These are phyloP conservation scores for Pholiota conissans DNA, from an alignment of 768 basidiomycete species.

Conservation along the genomic window DNA sequence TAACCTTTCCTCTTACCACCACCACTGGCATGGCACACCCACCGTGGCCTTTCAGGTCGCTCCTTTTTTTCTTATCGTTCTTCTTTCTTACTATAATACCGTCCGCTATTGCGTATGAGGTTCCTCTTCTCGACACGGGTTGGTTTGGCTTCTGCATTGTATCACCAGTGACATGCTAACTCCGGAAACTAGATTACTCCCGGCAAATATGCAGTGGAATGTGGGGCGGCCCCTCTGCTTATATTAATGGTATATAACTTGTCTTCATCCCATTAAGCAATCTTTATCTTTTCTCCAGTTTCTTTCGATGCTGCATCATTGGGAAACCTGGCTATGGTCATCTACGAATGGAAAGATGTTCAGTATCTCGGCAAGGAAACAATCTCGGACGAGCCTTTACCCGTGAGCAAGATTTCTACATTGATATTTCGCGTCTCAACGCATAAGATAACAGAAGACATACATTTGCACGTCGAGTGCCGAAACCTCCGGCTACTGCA, in stretches of 20 bases:
- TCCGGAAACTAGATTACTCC: constrained; percentile 54
- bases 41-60: constrained; percentile 20
- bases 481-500: constrained; percentile 71
- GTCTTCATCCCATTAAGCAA: background rate
- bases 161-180: constrained; percentile 4
- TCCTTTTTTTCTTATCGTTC: constrained; percentile 24
- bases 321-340: constrained; percentile 90
- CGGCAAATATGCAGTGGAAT: constrained; percentile 95
- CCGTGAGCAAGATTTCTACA: constrained; percentile 48
- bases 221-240: constrained; percentile 79
- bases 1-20: constrained; percentile 24
- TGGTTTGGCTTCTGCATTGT: constrained; percentile 11
- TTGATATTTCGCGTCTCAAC: constrained; percentile 8
- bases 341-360: constrained; percentile 95
- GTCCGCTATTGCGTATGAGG: constrained; percentile 53
- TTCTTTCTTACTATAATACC: constrained; percentile 33
- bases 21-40: constrained; percentile 23
- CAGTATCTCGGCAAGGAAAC: constrained; percentile 74
- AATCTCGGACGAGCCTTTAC: constrained; percentile 52
- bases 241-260: constrained; percentile 70
- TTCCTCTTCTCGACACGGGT: constrained; percentile 66
- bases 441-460: constrained; percentile 65
- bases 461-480: constrained; percentile 92
- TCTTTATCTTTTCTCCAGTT: constrained; percentile 40
- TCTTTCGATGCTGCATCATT: constrained; percentile 76